Conservation (phyloP, 345 rosid genomes). For the Schrenkiella parvula region DNA sequence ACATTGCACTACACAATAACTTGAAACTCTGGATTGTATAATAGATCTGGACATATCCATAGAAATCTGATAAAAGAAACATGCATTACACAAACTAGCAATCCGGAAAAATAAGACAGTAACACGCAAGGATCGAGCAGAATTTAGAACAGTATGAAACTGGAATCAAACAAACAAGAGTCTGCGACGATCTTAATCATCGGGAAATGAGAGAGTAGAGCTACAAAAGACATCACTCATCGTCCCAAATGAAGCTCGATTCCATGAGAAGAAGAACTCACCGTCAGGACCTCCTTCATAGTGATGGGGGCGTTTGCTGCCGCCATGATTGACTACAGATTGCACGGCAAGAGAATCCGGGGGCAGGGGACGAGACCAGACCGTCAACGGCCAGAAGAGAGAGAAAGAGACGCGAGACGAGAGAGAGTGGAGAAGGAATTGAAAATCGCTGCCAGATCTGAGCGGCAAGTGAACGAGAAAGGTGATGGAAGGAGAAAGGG, state of each 20-base stretch:
- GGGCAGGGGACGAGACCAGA: background rate
- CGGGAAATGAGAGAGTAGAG: conserved; percentile 2
- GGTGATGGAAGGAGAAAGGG: background rate
- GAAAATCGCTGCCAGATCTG: conserved; percentile 45
- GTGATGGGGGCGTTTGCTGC: conserved; percentile 89
- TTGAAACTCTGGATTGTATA: background rate
- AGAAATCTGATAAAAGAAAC: conserved; percentile 11
- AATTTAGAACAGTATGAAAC: background rate
- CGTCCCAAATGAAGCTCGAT: conserved; percentile 3
- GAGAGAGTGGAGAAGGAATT: background rate
- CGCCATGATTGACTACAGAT: conserved; percentile 68
- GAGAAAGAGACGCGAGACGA: conserved; percentile 12
- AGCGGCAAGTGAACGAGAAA: conserved; percentile 24
- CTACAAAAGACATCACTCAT: background rate
- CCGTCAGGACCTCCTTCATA: conserved; percentile 89
- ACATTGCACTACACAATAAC: conserved; percentile 9
- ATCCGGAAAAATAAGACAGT: background rate
- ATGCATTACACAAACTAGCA: conserved; percentile 10
- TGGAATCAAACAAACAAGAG: conserved; percentile 7
- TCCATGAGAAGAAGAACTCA: conserved; percentile 36
- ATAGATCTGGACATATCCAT: conserved; percentile 31
- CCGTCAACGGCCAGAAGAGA: conserved; percentile 22
- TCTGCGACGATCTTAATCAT: background rate
- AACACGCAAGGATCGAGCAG: conserved; percentile 14
- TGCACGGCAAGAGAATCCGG: conserved; percentile 25